Percentiles rank a stretch among this genome's conserved stretches.
These are phyloP conservation scores for Cryphonectria naterciae DNA, from an alignment of 2,329 filamentous ascomycete species.

Conservation along the genomic window DNA sequence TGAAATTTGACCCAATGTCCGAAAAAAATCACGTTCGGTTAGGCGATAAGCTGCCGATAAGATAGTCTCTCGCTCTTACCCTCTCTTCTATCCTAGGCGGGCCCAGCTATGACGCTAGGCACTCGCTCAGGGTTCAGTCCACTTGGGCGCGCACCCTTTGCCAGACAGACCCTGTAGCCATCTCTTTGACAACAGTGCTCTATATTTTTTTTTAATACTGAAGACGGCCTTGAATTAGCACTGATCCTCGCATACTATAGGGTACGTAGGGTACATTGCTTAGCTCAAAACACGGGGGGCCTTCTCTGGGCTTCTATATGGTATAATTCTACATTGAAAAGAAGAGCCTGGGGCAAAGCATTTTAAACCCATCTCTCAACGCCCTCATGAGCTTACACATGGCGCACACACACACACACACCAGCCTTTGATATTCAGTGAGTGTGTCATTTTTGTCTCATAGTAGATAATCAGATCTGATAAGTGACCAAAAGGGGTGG, in stretches of 20 bases:
- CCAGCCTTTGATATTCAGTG: not conserved
- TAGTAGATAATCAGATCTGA: not conserved
- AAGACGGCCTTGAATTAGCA: not conserved
- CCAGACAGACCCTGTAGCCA: no score
- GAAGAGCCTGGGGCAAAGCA: not conserved
- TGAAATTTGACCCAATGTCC: not conserved
- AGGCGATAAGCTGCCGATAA: slow-evolving; percentile 15
- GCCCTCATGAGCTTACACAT: not conserved
- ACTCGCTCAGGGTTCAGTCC: not conserved
- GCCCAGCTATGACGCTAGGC: slow-evolving; percentile 5
- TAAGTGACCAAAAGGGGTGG: not conserved
- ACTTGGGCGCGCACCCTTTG: no score
- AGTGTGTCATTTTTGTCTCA: not conserved
- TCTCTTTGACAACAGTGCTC: no score
- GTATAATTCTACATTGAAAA: not conserved
- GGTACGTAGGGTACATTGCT: no score
- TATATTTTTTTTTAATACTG: no score
- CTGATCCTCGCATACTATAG: not conserved
- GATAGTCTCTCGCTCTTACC: not conserved
- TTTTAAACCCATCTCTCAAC: not conserved
- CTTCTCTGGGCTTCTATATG: not conserved
- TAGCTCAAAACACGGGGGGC: no score
- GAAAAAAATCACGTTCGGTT: slow-evolving; percentile 10
- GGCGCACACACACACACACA: not conserved
- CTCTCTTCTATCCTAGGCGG: not conserved